These are phyloP conservation scores for Xylaria bambusicola DNA, from an alignment of 495 filamentous ascomycete species.

Conservation along the genomic window DNA sequence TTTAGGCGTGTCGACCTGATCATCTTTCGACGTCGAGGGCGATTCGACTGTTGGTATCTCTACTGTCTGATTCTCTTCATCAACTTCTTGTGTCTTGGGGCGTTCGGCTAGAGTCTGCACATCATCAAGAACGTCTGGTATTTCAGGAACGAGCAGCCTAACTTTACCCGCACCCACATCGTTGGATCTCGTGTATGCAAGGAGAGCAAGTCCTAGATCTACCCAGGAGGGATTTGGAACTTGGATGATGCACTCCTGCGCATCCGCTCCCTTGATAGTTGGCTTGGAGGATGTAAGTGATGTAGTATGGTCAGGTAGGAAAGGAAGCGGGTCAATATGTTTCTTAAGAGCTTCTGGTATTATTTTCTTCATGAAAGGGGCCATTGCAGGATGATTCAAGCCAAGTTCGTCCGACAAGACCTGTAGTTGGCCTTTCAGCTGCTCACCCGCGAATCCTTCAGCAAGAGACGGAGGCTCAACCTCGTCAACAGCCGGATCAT, in stretches of 20 bases:
- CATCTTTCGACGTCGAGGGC: conserved; percentile 23
- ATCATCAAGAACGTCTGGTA: conserved; percentile 35
- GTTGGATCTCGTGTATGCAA: conserved; percentile 30
- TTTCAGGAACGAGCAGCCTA: conserved; percentile 32
- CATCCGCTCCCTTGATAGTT: conserved; percentile 49
- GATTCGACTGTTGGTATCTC: conserved; percentile 9
- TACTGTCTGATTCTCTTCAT: conserved; percentile 14
- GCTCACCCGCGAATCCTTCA: conserved; percentile 78
- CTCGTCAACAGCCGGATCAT: conserved; percentile 67
- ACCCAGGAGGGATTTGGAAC: conserved; percentile 42
- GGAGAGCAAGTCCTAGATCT: conserved; percentile 43
- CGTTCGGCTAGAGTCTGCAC: conserved; percentile 42
- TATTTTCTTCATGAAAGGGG: conserved; percentile 60
- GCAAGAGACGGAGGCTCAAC: conserved; percentile 80
- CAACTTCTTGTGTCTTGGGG: conserved; percentile 16
- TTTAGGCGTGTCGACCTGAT: conserved; percentile 27
- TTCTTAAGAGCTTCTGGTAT: conserved; percentile 64
- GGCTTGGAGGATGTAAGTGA: conserved; percentile 30
- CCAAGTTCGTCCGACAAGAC: conserved; percentile 73
- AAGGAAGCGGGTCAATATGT: conserved; percentile 75
- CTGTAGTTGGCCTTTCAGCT: conserved; percentile 67
- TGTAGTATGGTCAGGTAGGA: conserved; percentile 61
- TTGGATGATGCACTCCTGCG: conserved; percentile 51
- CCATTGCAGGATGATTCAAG: conserved; percentile 66
- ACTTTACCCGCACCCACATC: conserved; percentile 23